Conservation (phyloP, 1,284 basidiomycete genomes). For the Heterobasidion occidentale region DNA sequence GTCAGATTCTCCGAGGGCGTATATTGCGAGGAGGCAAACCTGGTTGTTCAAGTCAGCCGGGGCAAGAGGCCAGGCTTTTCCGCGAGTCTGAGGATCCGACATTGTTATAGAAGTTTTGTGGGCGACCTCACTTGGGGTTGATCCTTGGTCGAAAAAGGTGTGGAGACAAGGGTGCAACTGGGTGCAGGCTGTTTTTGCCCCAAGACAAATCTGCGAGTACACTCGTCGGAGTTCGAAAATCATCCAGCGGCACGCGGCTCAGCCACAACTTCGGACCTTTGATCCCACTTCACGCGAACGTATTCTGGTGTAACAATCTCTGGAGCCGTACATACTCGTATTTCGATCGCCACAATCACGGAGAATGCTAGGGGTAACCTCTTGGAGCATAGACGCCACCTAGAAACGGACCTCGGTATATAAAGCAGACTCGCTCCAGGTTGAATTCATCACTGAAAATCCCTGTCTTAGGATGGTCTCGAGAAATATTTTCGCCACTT, state of each 20-base stretch:
- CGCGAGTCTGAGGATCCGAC: constrained; percentile 42
- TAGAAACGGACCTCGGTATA: too few species aligned
- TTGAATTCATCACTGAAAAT: too few species aligned
- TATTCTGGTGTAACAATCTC: too few species aligned
- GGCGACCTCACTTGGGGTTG: constrained; percentile 65
- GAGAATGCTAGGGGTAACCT: too few species aligned
- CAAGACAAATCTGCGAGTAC: too few species aligned
- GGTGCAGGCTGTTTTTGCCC: neutral
- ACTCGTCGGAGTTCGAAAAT: neutral
- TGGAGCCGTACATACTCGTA: too few species aligned
- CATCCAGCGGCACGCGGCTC: too few species aligned
- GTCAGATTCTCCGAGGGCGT: constrained; percentile 10
- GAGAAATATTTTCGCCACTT: neutral
- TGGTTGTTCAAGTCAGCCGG: constrained; percentile 89
- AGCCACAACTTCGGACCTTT: too few species aligned
- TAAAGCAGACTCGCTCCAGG: too few species aligned
- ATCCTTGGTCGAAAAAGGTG: constrained; percentile 56
- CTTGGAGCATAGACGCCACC: too few species aligned
- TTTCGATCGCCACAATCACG: too few species aligned
- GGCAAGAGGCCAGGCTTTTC: constrained; percentile 93
- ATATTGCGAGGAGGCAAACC: constrained; percentile 41
- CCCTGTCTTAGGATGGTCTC: neutral
- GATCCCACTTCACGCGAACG: too few species aligned
- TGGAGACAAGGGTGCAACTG: neutral
- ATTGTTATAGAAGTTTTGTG: constrained; percentile 25